A percentile compares a stretch with the other conserved stretches of the same genome.
phyloP scores from a whole-genome alignment of 2,329 filamentous ascomycete species.

The Diplodia intermedia region DNA sequence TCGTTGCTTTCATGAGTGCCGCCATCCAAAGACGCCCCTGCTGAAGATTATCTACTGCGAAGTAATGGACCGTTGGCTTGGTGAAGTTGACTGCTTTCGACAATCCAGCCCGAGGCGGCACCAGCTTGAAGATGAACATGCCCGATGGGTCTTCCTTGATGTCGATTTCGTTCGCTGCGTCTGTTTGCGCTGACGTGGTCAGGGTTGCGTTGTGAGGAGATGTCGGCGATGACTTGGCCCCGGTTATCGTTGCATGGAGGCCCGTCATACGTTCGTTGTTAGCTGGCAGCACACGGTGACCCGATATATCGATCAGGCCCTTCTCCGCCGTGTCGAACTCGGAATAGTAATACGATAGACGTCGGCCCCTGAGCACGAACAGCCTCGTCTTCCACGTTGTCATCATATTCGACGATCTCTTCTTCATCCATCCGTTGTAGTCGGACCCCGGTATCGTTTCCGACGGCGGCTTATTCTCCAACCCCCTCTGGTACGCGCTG shows the following conservation, averaged over 20 bases:
- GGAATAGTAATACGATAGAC: slow-evolving; percentile 94
- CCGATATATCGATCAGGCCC: slow-evolving; percentile 95
- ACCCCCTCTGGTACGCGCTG: slow-evolving; percentile 87
- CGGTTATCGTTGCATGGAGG: slow-evolving; percentile 88
- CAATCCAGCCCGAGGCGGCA: slow-evolving; percentile 85
- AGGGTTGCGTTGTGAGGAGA: slow-evolving; percentile 54
- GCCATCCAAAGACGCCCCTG: slow-evolving; percentile 97
- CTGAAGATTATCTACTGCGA: slow-evolving; percentile 89
- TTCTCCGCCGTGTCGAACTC: slow-evolving; percentile 92
- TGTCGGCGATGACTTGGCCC: slow-evolving; percentile 75
- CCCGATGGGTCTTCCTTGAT: slow-evolving; percentile 61
- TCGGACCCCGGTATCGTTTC: slow-evolving; percentile 88
- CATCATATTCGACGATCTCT: slow-evolving; percentile 95
- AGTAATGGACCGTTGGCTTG: slow-evolving; percentile 96
- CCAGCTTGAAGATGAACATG: slow-evolving; percentile 97
- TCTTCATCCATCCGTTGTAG: slow-evolving; percentile 99
- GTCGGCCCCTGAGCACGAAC: slow-evolving; percentile 91
- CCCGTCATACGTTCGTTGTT: slow-evolving; percentile 90
- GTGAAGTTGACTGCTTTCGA: slow-evolving; percentile 96
- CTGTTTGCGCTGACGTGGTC: slow-evolving; percentile 50
- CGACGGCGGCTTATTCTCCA: slow-evolving; percentile 79
- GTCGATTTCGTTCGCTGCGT: slow-evolving; percentile 44
- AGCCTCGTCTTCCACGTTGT: slow-evolving; percentile 96
- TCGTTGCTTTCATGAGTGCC: slow-evolving; percentile 97
- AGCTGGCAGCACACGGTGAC: slow-evolving; percentile 93